Conservation (phyloP, 1,284 basidiomycete genomes). For the Rhodotorula sp. region DNA sequence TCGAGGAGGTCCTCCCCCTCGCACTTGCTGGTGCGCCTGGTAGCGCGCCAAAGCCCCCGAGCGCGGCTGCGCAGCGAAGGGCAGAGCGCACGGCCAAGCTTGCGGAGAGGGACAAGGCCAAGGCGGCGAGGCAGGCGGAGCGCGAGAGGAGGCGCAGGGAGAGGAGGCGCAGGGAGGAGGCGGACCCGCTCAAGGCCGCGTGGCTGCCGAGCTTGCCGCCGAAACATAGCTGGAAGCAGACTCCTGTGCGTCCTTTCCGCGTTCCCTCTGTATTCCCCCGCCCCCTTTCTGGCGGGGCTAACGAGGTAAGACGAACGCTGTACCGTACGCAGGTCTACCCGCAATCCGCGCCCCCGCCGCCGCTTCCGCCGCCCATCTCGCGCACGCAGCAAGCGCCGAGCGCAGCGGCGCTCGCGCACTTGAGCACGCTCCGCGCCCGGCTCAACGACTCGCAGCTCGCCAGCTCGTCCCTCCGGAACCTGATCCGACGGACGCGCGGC, state of each 20-base stretch:
- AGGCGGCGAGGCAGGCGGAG: background rate
- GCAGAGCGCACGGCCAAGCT: background rate
- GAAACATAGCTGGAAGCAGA: conserved; percentile 39
- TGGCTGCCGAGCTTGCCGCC: conserved; percentile 33
- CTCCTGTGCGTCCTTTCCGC: conserved; percentile 18
- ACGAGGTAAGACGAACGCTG: too few relatives aligned
- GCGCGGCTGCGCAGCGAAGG: background rate
- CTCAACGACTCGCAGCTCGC: conserved; percentile 40
- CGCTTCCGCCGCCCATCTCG: conserved; percentile 29
- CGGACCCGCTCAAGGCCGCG: conserved; percentile 15
- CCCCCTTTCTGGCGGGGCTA: background rate
- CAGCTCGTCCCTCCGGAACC: conserved; percentile 32
- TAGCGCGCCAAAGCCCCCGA: background rate
- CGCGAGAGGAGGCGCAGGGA: conserved; percentile 22
- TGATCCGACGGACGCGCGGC: conserved; percentile 26
- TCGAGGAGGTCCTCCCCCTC: conserved; percentile 27
- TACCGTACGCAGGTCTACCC: conserved; percentile 28
- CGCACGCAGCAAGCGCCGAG: conserved; percentile 31
- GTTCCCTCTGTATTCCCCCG: background rate
- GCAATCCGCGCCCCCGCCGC: conserved; percentile 27
- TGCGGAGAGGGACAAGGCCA: background rate
- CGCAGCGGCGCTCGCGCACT: conserved; percentile 27
- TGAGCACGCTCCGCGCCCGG: conserved; percentile 37
- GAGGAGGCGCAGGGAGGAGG: conserved; percentile 6
- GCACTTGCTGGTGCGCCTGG: background rate